Evolutionary conservation across 169 alveolate species (phyloP), one percentile per base, ranked within the genome.

Genomic region (Cryptosporidium sp.): DNA sequence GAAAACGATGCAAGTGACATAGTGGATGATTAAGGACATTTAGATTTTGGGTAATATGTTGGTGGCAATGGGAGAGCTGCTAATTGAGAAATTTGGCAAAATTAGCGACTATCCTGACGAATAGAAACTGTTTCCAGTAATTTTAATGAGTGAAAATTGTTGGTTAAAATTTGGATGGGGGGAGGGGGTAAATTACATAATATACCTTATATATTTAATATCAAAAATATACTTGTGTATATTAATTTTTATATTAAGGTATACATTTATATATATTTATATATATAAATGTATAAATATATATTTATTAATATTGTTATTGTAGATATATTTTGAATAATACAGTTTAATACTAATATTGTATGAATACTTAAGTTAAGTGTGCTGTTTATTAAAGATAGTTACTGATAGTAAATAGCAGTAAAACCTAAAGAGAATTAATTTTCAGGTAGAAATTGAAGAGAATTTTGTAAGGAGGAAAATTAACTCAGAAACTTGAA

Each of bases 141-240:
- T 9, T 56, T 26, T 56, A 37, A 56, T 9, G 10, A 26, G 67
- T 21, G 67, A n/a, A 26, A 56, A 56, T n/a, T 56, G 48, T 0
- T 7, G 12, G 67, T 56, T 26, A 56, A 26, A 56, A 5, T 56
- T n/a, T 9, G 67, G 67, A 26, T 56, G 67, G 37, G 67, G 67
- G 67, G 67, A 23, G 37, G 67, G 69, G 72, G 48, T 26, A 65
- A 37, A 65, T 16, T 35, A 65, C 72, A 65, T 4, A 56, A 53
- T 53, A 23, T 56, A 56, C 12, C 26, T 14, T 48, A 14, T 14
- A 16, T 6, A 16, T 16, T 53, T 53, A 53, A 23, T 48, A 48
- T 56, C 7, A 56, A 56, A 56, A 56, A 10, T 29, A 56, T 21
- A 56, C 7, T 53, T 14, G n/a, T 53, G n/a, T 53, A 44, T 16